These are phyloP conservation scores for Populus euphratica DNA, from an alignment of 345 rosid genomes.

Conservation along the genomic window DNA sequence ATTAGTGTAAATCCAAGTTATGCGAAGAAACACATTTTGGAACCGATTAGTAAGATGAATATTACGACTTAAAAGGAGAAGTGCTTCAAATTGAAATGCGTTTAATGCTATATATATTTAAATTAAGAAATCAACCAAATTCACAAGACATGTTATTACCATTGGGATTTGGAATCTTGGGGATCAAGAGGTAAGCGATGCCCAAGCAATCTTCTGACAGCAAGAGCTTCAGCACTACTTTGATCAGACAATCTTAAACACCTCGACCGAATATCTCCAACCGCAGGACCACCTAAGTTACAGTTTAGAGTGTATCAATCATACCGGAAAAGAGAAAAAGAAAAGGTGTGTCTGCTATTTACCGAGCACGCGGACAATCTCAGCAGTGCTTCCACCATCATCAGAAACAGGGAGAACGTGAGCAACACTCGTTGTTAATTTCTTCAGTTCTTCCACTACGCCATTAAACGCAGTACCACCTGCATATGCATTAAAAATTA, in stretches of 20 bases:
- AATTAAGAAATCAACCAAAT: neutral
- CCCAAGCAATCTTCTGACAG: constrained; percentile 82
- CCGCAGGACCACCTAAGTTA: constrained; percentile 85
- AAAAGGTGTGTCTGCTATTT: neutral
- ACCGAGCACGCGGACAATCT: constrained; percentile 96
- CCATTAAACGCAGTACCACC: constrained; percentile 97
- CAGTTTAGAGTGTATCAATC: neutral
- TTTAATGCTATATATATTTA: too few species aligned
- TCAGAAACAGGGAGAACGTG: constrained; percentile 96
- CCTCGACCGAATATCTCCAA: constrained; percentile 91
- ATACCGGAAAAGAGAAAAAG: neutral
- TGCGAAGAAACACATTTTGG: neutral
- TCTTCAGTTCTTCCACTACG: constrained; percentile 87
- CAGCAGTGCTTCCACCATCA: constrained; percentile 98
- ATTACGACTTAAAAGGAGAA: too few species aligned
- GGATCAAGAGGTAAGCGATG: constrained; percentile 74
- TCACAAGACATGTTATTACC: constrained; percentile 39
- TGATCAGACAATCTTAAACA: constrained; percentile 87
- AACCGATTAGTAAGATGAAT: too few species aligned
- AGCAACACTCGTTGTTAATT: constrained; percentile 71
- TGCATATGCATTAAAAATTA: constrained; percentile 5
- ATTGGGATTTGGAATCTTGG: constrained; percentile 66
- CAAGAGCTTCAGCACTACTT: constrained; percentile 85
- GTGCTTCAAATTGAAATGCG: too few species aligned
- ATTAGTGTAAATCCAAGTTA: too few species aligned